Evolutionary conservation across 495 filamentous ascomycete genomes (phyloP).

Genomic region (Oidiodendron maius): DNA sequence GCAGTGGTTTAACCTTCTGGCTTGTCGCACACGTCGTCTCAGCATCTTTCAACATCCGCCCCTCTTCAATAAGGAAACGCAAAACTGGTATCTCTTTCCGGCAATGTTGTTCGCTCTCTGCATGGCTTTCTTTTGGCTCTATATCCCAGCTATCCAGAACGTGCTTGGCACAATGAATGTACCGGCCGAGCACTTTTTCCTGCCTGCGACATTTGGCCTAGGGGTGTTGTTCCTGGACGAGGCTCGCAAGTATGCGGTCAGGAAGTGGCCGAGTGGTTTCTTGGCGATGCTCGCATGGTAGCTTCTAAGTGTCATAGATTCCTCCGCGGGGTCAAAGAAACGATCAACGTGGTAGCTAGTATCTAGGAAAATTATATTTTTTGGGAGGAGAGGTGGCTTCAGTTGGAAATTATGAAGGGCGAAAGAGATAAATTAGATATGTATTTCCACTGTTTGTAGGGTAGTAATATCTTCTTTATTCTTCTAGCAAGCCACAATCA

Average conservation of each 20-base stretch:
- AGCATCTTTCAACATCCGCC: conserved; percentile 61
- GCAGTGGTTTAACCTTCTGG: conserved; percentile 22
- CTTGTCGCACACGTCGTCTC: conserved; percentile 52
- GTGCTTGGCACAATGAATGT: conserved; percentile 46
- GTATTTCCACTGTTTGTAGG: not conserved
- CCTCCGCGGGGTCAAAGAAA: too few species aligned
- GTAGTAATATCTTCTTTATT: not conserved
- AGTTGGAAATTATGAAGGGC: too few species aligned
- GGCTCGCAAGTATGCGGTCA: conserved; percentile 42
- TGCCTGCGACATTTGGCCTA: conserved; percentile 55
- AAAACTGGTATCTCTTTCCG: conserved; percentile 57
- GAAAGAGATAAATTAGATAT: too few species aligned
- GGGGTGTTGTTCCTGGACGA: conserved; percentile 54
- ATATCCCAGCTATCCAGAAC: conserved; percentile 47
- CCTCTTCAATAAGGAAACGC: conserved; percentile 44
- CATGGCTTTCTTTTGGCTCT: conserved; percentile 56
- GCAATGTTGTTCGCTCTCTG: conserved; percentile 54
- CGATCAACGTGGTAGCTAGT: too few species aligned
- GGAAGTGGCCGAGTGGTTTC: conserved; percentile 40
- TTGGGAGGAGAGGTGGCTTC: too few species aligned
- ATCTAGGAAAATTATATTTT: too few species aligned
- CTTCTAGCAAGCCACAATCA: not conserved
- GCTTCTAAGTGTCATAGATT: too few species aligned
- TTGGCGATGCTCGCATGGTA: conserved; percentile 46
- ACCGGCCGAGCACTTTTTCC: conserved; percentile 57